Conservation (phyloP, 768 basidiomycete species). For the Rhizopogon vinicolor region DNA sequence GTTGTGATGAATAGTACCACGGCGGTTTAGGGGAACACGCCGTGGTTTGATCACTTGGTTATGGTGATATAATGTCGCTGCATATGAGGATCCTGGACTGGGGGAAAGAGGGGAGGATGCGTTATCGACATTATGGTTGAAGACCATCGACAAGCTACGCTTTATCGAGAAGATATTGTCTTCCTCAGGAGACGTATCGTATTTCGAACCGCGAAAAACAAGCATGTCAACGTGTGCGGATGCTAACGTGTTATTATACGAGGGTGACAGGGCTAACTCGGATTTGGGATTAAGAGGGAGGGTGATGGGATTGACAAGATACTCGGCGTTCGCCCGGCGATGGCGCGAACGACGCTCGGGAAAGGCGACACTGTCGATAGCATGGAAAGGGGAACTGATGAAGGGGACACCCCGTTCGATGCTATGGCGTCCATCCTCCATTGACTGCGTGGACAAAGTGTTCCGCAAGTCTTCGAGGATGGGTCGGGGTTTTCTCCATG, state of each 20-base stretch:
- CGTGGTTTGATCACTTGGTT: not conserved
- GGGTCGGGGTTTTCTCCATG: slow-evolving; percentile 5
- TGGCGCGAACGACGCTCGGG: not conserved
- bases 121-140: not conserved
- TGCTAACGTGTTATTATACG: not conserved
- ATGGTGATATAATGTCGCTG: not conserved
- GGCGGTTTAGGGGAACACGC: not conserved
- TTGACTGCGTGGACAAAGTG: slow-evolving; percentile 4
- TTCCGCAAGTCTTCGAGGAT: slow-evolving; percentile 16
- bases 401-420: slow-evolving; percentile 5
- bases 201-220: not conserved
- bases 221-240: not conserved
- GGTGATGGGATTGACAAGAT: not conserved
- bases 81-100: not conserved
- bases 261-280: not conserved
- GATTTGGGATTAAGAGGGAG: not conserved
- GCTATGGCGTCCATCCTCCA: slow-evolving; percentile 8
- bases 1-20: not conserved
- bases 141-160: slow-evolving; percentile 2
- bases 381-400: not conserved
- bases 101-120: not conserved
- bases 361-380: not conserved
- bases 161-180: not conserved
- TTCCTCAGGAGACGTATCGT: not conserved
- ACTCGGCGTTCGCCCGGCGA: not conserved